These are phyloP conservation scores for Lolium perenne DNA, from an alignment of 176 grass and related monocot genomes.

Conservation along the genomic window DNA sequence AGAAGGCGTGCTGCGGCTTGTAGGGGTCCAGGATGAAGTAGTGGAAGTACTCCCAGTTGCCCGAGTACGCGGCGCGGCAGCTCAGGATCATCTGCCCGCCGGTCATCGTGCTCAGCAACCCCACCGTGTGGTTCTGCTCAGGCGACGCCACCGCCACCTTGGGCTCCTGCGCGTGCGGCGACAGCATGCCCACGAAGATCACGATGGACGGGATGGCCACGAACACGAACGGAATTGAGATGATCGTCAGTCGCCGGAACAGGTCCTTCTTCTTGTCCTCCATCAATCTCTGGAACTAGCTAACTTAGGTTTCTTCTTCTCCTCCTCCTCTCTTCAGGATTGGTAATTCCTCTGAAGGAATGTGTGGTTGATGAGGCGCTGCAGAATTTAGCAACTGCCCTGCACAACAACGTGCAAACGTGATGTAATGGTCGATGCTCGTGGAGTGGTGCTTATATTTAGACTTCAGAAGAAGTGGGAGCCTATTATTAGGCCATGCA, in stretches of 20 bases:
- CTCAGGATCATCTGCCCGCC: constrained; percentile 66
- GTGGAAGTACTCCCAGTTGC: constrained; percentile 66
- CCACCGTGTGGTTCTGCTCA: constrained; percentile 54
- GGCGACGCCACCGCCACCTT: not conserved
- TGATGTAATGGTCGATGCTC: not conserved
- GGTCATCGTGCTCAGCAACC: constrained; percentile 63
- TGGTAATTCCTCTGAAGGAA: not conserved
- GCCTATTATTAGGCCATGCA: constrained; percentile 12
- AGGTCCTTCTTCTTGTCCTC: constrained; percentile 53
- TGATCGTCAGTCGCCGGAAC: constrained; percentile 51
- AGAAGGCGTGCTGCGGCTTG: constrained; percentile 57
- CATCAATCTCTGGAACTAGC: not conserved
- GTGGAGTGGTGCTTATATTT: not conserved
- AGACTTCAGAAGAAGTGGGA: not conserved
- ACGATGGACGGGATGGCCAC: constrained; percentile 53
- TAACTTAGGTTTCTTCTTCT: not conserved
- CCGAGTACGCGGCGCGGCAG: constrained; percentile 53
- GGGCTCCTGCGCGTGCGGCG: constrained; percentile 49
- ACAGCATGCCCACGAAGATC: constrained; percentile 49
- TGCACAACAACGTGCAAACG: not conserved
- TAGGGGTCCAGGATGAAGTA: constrained; percentile 68
- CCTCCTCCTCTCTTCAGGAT: not conserved
- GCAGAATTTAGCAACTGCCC: constrained; percentile 12
- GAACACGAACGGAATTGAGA: constrained; percentile 68
- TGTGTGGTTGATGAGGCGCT: constrained; percentile 12